phyloP scores from a whole-genome alignment of 176 grass and related monocot genomes.

The Sorghum bicolor region DNA sequence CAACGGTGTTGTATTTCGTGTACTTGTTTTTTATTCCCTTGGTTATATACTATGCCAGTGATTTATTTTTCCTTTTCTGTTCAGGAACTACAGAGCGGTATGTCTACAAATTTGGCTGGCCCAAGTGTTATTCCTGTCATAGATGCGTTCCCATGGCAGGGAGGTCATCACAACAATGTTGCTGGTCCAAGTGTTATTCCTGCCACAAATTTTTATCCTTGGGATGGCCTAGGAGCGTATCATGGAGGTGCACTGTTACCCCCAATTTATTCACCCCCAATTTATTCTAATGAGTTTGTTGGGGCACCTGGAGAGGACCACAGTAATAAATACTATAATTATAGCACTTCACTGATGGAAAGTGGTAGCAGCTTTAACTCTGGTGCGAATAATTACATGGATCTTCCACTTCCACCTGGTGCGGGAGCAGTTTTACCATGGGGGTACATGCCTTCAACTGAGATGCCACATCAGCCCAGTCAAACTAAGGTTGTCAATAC shows the following conservation, averaged over 20 bases:
- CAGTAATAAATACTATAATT: slow-evolving; percentile 25
- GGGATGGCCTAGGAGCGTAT: slow-evolving; percentile 26
- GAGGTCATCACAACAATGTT: slow-evolving; percentile 24
- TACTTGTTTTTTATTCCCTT: slow-evolving; percentile 5
- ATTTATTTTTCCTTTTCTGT: slow-evolving; percentile 20
- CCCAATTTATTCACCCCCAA: slow-evolving; percentile 8
- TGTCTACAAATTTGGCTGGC: slow-evolving; percentile 18
- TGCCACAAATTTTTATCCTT: slow-evolving; percentile 22
- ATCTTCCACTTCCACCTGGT: slow-evolving; percentile 32
- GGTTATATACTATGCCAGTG: neutral
- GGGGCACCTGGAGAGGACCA: slow-evolving; percentile 31
- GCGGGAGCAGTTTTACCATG: slow-evolving; percentile 34
- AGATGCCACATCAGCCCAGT: slow-evolving; percentile 16
- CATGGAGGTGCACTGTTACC: slow-evolving; percentile 10
- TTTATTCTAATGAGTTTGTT: slow-evolving; percentile 13
- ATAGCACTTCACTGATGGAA: slow-evolving; percentile 21
- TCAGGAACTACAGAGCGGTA: slow-evolving; percentile 35
- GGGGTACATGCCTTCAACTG: slow-evolving; percentile 21
- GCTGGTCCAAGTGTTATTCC: slow-evolving; percentile 32
- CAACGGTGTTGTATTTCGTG: slow-evolving; percentile 41
- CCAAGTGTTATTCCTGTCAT: slow-evolving; percentile 35
- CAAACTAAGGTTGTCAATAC: slow-evolving; percentile 31
- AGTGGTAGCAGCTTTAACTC: slow-evolving; percentile 48
- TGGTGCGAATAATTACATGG: slow-evolving; percentile 42
- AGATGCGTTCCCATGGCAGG: slow-evolving; percentile 7